A percentile compares a stretch with the other conserved stretches of the same genome.
These are phyloP conservation scores for Marasmius tenuissimus DNA, from an alignment of 1,284 basidiomycete genomes.

Conservation along the genomic window DNA sequence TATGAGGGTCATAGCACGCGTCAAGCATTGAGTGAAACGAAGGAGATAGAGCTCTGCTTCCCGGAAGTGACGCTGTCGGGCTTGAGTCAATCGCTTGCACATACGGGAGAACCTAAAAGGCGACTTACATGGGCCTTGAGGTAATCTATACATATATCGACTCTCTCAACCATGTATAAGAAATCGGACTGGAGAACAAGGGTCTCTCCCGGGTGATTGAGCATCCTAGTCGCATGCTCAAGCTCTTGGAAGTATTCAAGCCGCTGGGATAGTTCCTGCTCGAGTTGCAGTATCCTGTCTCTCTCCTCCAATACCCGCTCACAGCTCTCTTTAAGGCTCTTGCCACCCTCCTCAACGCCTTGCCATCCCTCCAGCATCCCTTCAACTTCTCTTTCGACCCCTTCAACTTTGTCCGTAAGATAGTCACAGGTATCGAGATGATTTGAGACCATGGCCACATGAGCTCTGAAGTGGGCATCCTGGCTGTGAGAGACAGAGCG, in stretches of 20 bases:
- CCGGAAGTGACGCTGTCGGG: conserved; percentile 78
- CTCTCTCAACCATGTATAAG: conserved; percentile 89
- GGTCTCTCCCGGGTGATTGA: conserved; percentile 89
- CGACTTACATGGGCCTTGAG: conserved; percentile 77
- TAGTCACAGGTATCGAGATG: conserved; percentile 77
- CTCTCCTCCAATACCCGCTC: conserved; percentile 86
- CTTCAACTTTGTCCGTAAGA: conserved; percentile 67
- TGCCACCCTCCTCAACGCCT: conserved; percentile 85
- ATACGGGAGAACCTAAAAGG: not conserved
- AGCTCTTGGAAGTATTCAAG: conserved; percentile 92
- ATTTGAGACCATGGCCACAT: conserved; percentile 71
- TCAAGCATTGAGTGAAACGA: conserved; percentile 94
- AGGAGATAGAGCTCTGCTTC: conserved; percentile 91
- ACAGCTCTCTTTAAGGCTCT: conserved; percentile 86
- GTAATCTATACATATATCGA: conserved; percentile 91
- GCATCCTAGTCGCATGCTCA: conserved; percentile 85
- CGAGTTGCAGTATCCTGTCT: conserved; percentile 77
- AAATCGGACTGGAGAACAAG: conserved; percentile 89
- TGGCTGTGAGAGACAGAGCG: conserved; percentile 87
- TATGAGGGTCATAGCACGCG: conserved; percentile 92
- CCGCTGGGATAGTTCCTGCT: conserved; percentile 74
- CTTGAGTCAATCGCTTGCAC: not conserved
- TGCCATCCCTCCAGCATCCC: conserved; percentile 82
- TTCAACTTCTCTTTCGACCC: conserved; percentile 72
- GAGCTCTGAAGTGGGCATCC: conserved; percentile 85